Evolutionary conservation across 2,329 filamentous ascomycete genomes (phyloP).

Genomic region (Alternaria sp.): DNA sequence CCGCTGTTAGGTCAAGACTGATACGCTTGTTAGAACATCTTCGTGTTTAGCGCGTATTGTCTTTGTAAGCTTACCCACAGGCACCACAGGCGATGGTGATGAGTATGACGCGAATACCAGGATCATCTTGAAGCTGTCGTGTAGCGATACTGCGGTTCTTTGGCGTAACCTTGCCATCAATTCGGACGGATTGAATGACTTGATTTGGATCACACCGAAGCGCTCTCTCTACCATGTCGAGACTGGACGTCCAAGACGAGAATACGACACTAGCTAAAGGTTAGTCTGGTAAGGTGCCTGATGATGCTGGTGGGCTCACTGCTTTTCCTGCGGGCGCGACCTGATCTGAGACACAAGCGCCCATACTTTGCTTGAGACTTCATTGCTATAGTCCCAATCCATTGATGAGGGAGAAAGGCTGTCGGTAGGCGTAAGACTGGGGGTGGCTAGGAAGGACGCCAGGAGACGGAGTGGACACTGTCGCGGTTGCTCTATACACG

Average conservation of each 20-base stretch:
- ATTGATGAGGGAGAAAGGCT: not conserved
- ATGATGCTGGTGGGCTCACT: not conserved
- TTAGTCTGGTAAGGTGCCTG: not conserved
- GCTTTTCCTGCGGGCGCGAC: not conserved
- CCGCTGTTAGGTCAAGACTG: constrained; percentile 52
- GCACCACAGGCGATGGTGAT: constrained; percentile 60
- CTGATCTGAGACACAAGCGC: not conserved
- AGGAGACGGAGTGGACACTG: not conserved
- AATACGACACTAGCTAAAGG: constrained; percentile 55
- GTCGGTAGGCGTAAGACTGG: not conserved
- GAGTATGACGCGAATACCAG: constrained; percentile 50
- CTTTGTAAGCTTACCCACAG: constrained; percentile 51
- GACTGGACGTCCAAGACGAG: constrained; percentile 58
- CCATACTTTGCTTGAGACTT: not conserved
- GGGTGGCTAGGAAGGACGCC: not conserved
- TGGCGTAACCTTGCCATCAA: constrained; percentile 57
- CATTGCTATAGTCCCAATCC: not conserved
- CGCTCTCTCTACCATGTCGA: constrained; percentile 52
- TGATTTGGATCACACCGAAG: not conserved
- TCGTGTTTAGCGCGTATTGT: too few relatives aligned
- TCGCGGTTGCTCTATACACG: not conserved
- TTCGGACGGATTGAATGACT: constrained; percentile 49
- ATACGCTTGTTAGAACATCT: rapidly evolving
- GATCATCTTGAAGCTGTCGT: constrained; percentile 50
- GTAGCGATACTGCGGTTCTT: constrained; percentile 52